phyloP scores from a whole-genome alignment of 768 basidiomycete species.

The Myochromella boudieri region DNA sequence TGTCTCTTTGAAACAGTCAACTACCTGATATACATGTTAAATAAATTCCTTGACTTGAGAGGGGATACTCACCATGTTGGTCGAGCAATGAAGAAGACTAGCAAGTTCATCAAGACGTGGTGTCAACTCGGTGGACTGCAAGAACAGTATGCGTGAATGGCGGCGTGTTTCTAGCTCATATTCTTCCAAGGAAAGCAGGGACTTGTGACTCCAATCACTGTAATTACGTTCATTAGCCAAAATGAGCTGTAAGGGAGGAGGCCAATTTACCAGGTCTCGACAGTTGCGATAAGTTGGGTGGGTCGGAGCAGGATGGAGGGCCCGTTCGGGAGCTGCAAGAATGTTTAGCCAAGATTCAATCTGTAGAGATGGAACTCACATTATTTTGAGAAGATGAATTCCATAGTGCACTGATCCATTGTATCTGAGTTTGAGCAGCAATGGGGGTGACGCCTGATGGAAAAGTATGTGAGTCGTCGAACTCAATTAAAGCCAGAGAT shows the following conservation, averaged over 20 bases:
- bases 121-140: slow-evolving; percentile 37
- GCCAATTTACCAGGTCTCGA: slow-evolving; percentile 41
- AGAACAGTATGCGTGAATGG: slow-evolving; percentile 33
- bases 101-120: slow-evolving; percentile 44
- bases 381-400: slow-evolving; percentile 16
- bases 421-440: slow-evolving; percentile 34
- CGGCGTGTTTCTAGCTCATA: slow-evolving; percentile 39
- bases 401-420: slow-evolving; percentile 59
- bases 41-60: background rate
- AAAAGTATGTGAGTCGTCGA: too few relatives aligned
- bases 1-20: slow-evolving; percentile 42
- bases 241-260: slow-evolving; percentile 3
- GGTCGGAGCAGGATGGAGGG: slow-evolving; percentile 46
- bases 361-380: slow-evolving; percentile 20
- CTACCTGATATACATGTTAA: slow-evolving; percentile 30
- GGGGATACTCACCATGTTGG: slow-evolving; percentile 38
- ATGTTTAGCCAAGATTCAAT: background rate
- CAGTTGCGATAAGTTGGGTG: slow-evolving; percentile 32
- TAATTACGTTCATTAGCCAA: slow-evolving; percentile 4
- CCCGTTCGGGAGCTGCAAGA: slow-evolving; percentile 12
- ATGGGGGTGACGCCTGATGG: slow-evolving; percentile 30
- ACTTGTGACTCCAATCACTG: slow-evolving; percentile 42
- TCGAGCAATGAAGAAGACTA: slow-evolving; percentile 36
- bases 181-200: slow-evolving; percentile 37
- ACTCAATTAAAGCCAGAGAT: background rate